Evolutionary conservation across 2,329 filamentous ascomycete genomes (phyloP), one percentile per base, ranked within the genome.

Genomic region (Microcyclospora tardicrescens): DNA sequence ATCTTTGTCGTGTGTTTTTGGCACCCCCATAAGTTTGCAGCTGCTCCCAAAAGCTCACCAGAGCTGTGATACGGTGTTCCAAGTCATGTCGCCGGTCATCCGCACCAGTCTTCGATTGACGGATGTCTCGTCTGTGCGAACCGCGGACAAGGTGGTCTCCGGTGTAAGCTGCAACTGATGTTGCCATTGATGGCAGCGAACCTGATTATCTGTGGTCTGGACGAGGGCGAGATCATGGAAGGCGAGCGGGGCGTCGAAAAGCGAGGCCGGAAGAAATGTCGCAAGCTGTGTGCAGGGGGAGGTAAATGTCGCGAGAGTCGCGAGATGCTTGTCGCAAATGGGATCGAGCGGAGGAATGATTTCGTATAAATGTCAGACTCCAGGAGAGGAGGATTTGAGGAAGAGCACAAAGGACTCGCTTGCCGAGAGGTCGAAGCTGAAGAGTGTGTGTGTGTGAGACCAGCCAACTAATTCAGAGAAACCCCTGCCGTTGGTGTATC

Each of bases 21-120:
- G 24, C 16, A 30, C 10, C 32, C 14, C 11, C 19, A 35, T 15
- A 16, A 15, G 34, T 35, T 38, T 24, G 40, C 45, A 43, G 28
- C 34, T 28, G 28, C 36, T 52, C 49, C 50, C 52, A 55, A 14
- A 51, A 49, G 10, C 41, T 34, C 10, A 48, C 51, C 28, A 57
- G 37, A 30, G 48, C 42, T 39, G 43, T 44, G 8, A 55, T 49
- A 13, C 46, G 44, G 34, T 44, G 41, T 38, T 50, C 57, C 52
- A 62, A 48, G 52, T 53, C 59, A 52, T 54, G 43, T 37, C 52
- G 55, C 43, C 50, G 50, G 38, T 67, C 63, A 67, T 55, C 60
- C 64, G 54, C 64, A 52, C 56, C 61, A 64, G 55, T 65, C 61
- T 49, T 65, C 59, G 49, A 57, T 53, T 43, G 60, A 60, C 43